Evolutionary conservation across 1,284 basidiomycete species (phyloP), one percentile per base, ranked within the genome.

Genomic region (Melampsora americana): DNA sequence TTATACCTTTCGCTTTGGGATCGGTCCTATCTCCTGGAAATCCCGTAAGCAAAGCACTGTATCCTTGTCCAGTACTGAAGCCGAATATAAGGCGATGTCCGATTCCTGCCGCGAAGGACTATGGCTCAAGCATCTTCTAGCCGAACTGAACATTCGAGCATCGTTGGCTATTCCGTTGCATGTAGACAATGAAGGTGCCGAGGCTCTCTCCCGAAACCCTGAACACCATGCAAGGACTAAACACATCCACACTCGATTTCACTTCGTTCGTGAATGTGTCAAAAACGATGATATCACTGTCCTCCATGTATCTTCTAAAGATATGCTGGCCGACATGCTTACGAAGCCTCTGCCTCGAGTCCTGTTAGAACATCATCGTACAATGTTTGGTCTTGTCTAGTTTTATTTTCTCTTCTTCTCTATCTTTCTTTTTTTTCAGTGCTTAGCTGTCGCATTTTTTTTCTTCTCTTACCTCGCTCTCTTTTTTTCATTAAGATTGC

Each of bases 1-100:
- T 5, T 62, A 62, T 28, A 62, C 60, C 60, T 62, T 62, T 62
- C 32, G 20, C 30, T 62, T 62, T 18, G 60, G 60, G 4, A 4
- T 2, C 7, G 60, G 60, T 23, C n/a, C 60, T 11, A 67, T 67
- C 2, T 67, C 66, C 2, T 67, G 66, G 66, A 67, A 67, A 67
- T 44, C 39, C 1, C 12, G 66, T 9, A 67, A 67, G 16, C 66
- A 67, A 48, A 26, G 35, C 1, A 67, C 66, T 7, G 66, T 67
- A 26, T 67, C 66, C 1, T 12, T 48, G 2, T 67, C 66, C 23
- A n/a, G n/a, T n/a, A n/a, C n/a, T n/a, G n/a, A n/a, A n/a, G n/a
- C n/a, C n/a, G n/a, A n/a, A n/a, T n/a, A 48, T 16, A 67, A 67
- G 28, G 66, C 39, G 6, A 18, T 44, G 5, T 23, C 44, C 6